Conservation (phyloP, 1,284 basidiomycete genomes). For the Malassezia brasiliensis region DNA sequence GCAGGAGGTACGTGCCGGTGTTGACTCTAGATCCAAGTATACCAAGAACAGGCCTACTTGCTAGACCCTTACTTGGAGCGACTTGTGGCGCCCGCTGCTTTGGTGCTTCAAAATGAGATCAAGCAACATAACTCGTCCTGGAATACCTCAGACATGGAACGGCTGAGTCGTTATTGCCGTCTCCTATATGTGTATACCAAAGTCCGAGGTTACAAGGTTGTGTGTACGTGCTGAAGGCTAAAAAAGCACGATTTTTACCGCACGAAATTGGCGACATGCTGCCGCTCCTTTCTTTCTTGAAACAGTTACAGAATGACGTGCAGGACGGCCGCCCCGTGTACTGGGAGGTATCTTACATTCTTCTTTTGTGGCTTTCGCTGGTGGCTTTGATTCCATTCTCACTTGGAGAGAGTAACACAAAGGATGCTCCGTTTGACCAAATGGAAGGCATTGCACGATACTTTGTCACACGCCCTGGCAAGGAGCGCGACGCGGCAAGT, state of each 20-base stretch:
- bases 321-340: neutral
- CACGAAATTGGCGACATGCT: conserved; percentile 74
- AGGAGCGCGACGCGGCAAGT: conserved; percentile 71
- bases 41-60: conserved; percentile 77
- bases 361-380: conserved; percentile 84
- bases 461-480: conserved; percentile 61
- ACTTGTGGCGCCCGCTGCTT: conserved; percentile 68
- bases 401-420: conserved; percentile 51
- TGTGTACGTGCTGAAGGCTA: conserved; percentile 58
- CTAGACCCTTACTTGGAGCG: conserved; percentile 88
- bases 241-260: conserved; percentile 66
- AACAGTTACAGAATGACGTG: conserved; percentile 43
- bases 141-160: no score
- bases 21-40: conserved; percentile 57
- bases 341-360: conserved; percentile 76
- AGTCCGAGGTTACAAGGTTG: conserved; percentile 80
- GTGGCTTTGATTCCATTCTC: conserved; percentile 91
- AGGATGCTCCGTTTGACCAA: conserved; percentile 7
- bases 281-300: conserved; percentile 62
- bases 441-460: conserved; percentile 59
- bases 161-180: conserved; percentile 19
- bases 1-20: neutral
- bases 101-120: conserved; percentile 17
- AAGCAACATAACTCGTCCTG: no score
- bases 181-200: conserved; percentile 78